Evolutionary conservation across 805 yeast genomes (phyloP).

Genomic region (Yarrowia sp.): DNA sequence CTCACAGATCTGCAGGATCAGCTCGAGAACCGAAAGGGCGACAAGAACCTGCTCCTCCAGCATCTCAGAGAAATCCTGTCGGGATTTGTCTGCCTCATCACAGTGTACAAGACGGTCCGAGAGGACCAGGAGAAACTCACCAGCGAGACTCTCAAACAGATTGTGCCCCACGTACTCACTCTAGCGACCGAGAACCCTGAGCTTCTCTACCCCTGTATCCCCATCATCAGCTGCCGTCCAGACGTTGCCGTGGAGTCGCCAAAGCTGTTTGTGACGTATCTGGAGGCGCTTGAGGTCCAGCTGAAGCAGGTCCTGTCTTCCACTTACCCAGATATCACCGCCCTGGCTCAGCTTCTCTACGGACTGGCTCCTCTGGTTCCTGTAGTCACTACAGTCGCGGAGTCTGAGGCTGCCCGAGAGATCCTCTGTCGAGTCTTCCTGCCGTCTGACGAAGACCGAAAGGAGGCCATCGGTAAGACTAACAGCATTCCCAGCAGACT

Average conservation of each 20-base stretch:
- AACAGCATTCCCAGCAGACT: constrained; percentile 31
- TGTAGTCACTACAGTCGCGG: background rate
- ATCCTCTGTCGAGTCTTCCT: background rate
- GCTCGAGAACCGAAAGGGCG: background rate
- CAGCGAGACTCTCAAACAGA: background rate
- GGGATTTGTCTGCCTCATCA: constrained; percentile 13
- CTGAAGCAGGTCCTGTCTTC: background rate
- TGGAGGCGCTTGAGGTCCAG: background rate
- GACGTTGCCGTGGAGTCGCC: background rate
- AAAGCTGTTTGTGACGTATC: background rate
- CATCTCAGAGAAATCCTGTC: constrained; percentile 5
- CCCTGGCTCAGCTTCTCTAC: background rate
- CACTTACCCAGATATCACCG: background rate
- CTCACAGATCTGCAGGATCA: background rate
- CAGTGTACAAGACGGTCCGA: constrained; percentile 2
- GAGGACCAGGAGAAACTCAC: constrained; percentile 10
- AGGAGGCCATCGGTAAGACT: constrained; percentile 32
- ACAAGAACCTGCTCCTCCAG: background rate
- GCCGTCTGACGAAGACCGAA: constrained; percentile 31
- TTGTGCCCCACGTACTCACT: background rate
- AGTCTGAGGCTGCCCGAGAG: background rate
- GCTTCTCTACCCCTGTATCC: constrained; percentile 2
- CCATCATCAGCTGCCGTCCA: constrained; percentile 15
- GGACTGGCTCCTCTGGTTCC: constrained; percentile 5
- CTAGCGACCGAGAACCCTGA: constrained; percentile 7